These are phyloP conservation scores for Acacia melanoxylon DNA, from an alignment of 306 rosid genomes.

Conservation along the genomic window DNA sequence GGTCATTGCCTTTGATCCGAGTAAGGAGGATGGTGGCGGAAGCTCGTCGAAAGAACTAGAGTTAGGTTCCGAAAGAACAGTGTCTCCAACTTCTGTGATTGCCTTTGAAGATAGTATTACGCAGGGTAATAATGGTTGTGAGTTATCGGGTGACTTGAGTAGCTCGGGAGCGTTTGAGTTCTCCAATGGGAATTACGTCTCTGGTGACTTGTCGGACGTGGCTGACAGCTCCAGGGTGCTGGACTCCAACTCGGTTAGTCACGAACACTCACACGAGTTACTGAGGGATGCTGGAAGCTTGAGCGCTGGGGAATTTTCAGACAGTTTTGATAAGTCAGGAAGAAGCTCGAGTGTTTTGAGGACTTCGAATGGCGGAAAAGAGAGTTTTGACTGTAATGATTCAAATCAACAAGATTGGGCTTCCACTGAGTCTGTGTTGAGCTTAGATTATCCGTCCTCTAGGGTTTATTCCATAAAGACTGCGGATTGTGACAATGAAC, in stretches of 20 bases:
- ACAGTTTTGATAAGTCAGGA: constrained; percentile 55
- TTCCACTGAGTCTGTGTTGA: constrained; percentile 72
- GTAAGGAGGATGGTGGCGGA: constrained; percentile 38
- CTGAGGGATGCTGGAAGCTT: constrained; percentile 43
- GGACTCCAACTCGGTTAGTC: constrained; percentile 49
- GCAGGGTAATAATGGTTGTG: constrained; percentile 47
- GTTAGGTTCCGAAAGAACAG: constrained; percentile 50
- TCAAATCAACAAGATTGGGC: constrained; percentile 74
- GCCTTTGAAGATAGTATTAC: constrained; percentile 63
- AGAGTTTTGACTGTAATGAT: constrained; percentile 68
- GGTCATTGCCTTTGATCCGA: constrained; percentile 61
- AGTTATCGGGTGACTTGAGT: constrained; percentile 68
- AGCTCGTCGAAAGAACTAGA: constrained; percentile 45
- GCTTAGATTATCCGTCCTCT: constrained; percentile 81
- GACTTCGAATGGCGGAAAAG: constrained; percentile 50
- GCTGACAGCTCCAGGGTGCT: constrained; percentile 52
- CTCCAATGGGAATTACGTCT: constrained; percentile 56
- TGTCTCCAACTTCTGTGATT: constrained; percentile 80
- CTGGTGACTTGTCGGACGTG: constrained; percentile 70
- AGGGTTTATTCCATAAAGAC: constrained; percentile 78
- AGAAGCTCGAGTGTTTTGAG: constrained; percentile 50
- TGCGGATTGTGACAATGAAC: constrained; percentile 42
- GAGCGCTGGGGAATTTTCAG: constrained; percentile 56
- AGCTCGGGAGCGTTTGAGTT: constrained; percentile 87
- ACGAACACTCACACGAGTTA: constrained; percentile 57